A percentile compares a stretch with the other conserved stretches of the same genome.
phyloP scores from a whole-genome alignment of 2,329 filamentous ascomycete genomes.

The Arthrobotrys entomopaga region DNA sequence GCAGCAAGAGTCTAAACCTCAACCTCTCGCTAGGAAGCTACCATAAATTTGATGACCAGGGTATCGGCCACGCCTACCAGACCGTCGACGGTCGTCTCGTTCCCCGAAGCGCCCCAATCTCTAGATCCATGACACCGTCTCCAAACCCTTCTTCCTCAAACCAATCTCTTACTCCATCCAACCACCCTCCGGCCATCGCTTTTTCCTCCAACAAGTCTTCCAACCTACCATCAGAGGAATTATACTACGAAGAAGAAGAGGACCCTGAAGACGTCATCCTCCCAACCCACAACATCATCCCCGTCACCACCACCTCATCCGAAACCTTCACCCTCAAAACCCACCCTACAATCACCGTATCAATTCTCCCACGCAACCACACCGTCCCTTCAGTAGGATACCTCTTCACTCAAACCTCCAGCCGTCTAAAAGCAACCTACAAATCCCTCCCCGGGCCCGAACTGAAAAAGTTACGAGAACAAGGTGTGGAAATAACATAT shows the following conservation, averaged over 20 bases:
- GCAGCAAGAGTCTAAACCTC: constrained; percentile 44
- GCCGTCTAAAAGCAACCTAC: constrained; percentile 63
- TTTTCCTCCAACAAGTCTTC: too few species aligned
- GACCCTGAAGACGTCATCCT: constrained; percentile 25
- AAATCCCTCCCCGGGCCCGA: constrained; percentile 61
- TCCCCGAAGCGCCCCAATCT: background rate
- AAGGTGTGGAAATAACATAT: constrained; percentile 63
- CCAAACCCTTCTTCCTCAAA: constrained; percentile 18
- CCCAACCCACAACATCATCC: constrained; percentile 46
- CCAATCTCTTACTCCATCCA: background rate
- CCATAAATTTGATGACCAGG: constrained; percentile 44
- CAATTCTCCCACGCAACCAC: constrained; percentile 65
- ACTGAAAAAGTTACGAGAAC: constrained; percentile 62
- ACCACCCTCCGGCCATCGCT: too few species aligned
- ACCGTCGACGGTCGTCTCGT: background rate
- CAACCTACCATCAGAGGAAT: constrained; percentile 56
- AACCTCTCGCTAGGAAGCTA: constrained; percentile 27
- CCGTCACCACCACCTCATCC: constrained; percentile 12
- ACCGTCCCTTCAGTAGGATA: constrained; percentile 66
- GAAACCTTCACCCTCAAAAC: constrained; percentile 28
- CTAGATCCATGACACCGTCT: constrained; percentile 20
- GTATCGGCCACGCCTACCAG: background rate
- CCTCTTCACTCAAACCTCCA: constrained; percentile 63
- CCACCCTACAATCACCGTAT: constrained; percentile 61
- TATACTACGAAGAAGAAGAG: constrained; percentile 57